phyloP scores from a whole-genome alignment of 2,329 filamentous ascomycete species.

The Alternaria triticina region DNA sequence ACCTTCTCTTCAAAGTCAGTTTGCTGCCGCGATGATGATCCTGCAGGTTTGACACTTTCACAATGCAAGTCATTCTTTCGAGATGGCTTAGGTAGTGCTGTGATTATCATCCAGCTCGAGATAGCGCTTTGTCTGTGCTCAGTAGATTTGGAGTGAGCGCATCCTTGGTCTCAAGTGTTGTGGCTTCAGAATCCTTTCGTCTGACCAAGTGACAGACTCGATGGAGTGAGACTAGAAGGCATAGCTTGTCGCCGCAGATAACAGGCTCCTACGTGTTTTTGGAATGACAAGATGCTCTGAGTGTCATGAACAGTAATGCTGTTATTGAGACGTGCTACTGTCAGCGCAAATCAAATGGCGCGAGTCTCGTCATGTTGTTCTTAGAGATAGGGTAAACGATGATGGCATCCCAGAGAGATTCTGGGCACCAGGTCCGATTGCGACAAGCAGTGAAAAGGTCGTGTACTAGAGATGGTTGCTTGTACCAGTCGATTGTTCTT shows the following conservation, averaged over 20 bases:
- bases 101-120: not conserved
- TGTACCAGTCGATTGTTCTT: not conserved
- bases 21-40: not conserved
- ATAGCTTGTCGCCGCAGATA: not conserved
- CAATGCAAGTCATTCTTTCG: not conserved
- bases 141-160: not conserved
- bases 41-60: not conserved
- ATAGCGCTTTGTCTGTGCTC: not conserved
- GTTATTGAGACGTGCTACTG: not conserved
- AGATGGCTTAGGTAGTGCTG: not conserved
- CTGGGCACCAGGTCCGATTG: not conserved
- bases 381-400: not conserved
- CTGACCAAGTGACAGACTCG: not conserved
- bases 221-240: not conserved
- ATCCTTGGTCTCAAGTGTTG: not conserved
- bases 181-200: not conserved
- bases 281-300: not conserved
- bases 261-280: not conserved
- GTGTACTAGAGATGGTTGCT: not conserved
- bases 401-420: fast-evolving
- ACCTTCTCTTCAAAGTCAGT: not conserved
- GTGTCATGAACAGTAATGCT: not conserved
- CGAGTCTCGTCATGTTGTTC: not conserved
- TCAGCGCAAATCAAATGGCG: not conserved
- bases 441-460: not conserved